phyloP scores from a whole-genome alignment of 139 green algal species.

The Microglena sp. region DNA sequence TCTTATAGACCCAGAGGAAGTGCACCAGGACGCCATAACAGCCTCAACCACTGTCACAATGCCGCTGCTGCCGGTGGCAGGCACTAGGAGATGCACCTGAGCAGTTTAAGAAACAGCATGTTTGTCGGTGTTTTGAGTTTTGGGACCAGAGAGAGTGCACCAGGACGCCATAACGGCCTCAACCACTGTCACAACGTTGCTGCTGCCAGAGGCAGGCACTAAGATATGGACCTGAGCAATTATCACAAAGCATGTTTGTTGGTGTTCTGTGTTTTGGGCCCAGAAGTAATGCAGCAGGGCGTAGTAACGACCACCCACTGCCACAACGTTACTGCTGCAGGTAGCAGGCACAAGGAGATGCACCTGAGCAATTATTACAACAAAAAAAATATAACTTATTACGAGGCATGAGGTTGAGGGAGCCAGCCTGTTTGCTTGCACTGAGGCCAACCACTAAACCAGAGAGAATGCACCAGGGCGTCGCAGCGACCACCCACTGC shows the following conservation, averaged over 20 bases:
- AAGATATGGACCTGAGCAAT: background rate
- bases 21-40: conserved; percentile 63
- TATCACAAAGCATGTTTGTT: background rate
- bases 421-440: background rate
- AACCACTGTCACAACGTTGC: conserved; percentile 42
- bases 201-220: background rate
- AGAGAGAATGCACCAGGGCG: conserved; percentile 44
- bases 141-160: conserved; percentile 43
- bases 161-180: conserved; percentile 65
- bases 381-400: too few species aligned
- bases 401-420: too few species aligned
- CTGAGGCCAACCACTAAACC: conserved; percentile 12
- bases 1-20: conserved; percentile 38
- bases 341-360: background rate
- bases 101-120: background rate
- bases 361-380: background rate
- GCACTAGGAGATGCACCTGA: background rate
- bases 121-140: background rate
- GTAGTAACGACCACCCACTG: conserved; percentile 65
- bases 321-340: conserved; percentile 31
- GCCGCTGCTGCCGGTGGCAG: background rate
- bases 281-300: conserved; percentile 48
- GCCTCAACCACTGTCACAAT: conserved; percentile 50
- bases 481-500: conserved; percentile 67
- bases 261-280: conserved; percentile 2